Conservation (phyloP, 1,284 basidiomycete species). For the Austroboletus niveus region DNA sequence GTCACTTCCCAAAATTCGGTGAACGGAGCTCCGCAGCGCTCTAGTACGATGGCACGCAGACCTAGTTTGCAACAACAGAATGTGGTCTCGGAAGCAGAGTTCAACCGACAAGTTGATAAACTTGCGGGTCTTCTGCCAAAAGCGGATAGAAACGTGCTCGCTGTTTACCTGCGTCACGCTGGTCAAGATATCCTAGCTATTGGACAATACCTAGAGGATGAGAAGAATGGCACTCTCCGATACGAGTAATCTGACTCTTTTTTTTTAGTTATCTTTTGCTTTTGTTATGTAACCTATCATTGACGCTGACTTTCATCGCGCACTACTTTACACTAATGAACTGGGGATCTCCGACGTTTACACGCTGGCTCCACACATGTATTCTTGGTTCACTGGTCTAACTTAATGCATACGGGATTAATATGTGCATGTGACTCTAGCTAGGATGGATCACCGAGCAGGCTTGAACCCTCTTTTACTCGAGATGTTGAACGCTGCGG, state of each 20-base stretch:
- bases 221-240: constrained; percentile 69
- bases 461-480: constrained; percentile 30
- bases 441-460: constrained; percentile 20
- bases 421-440: not conserved
- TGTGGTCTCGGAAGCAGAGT: constrained; percentile 38
- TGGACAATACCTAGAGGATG: constrained; percentile 85
- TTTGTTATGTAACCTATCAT: constrained; percentile 3
- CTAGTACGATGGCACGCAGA: constrained; percentile 44
- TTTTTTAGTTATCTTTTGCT: constrained; percentile 1
- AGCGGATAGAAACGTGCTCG: constrained; percentile 67
- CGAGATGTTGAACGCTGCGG: constrained; percentile 27
- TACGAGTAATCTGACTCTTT: constrained; percentile 31
- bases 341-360: constrained; percentile 3
- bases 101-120: constrained; percentile 65
- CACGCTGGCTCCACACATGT: constrained; percentile 14
- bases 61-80: constrained; percentile 29
- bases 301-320: constrained; percentile 10
- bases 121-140: constrained; percentile 75
- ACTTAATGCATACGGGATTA: constrained; percentile 18
- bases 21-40: constrained; percentile 37
- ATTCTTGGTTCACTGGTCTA: constrained; percentile 20
- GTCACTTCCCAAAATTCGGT: constrained; percentile 40
- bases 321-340: constrained; percentile 11
- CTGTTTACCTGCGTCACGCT: constrained; percentile 68
- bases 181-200: constrained; percentile 83